Base-by-base conservation (phyloP, 305 asterid species). In the Nicotiana rustica region DNA sequence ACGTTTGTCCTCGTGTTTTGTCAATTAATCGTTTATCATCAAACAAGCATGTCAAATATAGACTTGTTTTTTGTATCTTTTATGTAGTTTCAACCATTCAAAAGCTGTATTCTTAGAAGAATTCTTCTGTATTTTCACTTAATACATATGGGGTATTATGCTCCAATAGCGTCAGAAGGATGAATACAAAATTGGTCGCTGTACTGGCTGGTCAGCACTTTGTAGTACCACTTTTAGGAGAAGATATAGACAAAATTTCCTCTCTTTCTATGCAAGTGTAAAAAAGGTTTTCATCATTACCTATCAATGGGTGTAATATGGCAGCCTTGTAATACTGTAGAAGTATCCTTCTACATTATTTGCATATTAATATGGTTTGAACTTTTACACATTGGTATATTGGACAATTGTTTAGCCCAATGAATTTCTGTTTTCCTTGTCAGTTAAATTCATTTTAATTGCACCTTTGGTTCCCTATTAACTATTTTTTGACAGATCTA, bases 311-410 rank as follows among this genome's bases (percentile, higher is more conserved):
- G 56, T 68, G 17, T 36, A 36, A 38, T 69, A 69, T 10, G 77
- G 57, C 8, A 69, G 33, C 77, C 21, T n/a, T 69, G 14, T 69
- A n/a, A n/a, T 69, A 69, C 33, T 69, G 77, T 18, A 69, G 47
- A n/a, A 69, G 19, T 65, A 29, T 9, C 41, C 71, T 66, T 13
- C 19, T 66, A 66, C 10, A 31, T 29, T 29, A 5, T 66, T 66
- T 13, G 71, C 15, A 66, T 66, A 10, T 66, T 29, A 66, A 13
- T 31, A 31, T 65, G 3, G 5, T 65, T 29, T 36, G 6, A 13
- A 29, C 10, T 29, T 65, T 29, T 65, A 29, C 41, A 29, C 18
- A 66, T 66, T 31, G 71, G 44, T 66, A 31, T 25, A 66, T 14
- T 31, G 71, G 59, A 70, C n/a, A 70, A 70, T 19, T 41, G 44